phyloP scores from a whole-genome alignment of 108 stramenopile genomes.

The Skeletonema marinoi region DNA sequence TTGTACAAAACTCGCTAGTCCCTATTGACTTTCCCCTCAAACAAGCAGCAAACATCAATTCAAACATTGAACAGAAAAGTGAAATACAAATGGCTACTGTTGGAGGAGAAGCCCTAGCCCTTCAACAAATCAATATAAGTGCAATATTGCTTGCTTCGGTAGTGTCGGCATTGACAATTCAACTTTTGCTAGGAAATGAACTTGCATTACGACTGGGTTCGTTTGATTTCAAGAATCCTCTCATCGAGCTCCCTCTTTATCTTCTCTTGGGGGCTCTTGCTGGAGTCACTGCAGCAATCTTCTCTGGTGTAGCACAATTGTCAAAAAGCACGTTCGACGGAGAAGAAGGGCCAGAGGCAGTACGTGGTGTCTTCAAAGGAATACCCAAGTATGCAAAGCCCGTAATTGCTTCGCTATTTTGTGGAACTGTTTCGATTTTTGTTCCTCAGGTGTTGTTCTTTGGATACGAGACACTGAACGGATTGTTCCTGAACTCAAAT shows the following conservation, averaged over 20 bases:
- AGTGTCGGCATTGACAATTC: conserved; percentile 74
- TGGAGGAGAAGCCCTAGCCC: conserved; percentile 47
- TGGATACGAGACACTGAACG: conserved; percentile 92
- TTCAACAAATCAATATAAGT: conserved; percentile 64
- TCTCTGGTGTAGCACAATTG: conserved; percentile 64
- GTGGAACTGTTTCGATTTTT: conserved; percentile 73
- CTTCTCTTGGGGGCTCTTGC: conserved; percentile 76
- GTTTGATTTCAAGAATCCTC: conserved; percentile 72
- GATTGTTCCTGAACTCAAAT: conserved; percentile 67
- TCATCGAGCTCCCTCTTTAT: conserved; percentile 87
- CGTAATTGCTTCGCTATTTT: conserved; percentile 71
- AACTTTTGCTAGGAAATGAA: conserved; percentile 74
- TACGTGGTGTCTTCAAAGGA: conserved; percentile 43
- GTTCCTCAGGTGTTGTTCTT: conserved; percentile 92
- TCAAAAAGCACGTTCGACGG: conserved; percentile 64
- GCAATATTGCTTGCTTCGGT: conserved; percentile 79
- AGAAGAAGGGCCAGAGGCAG: conserved; percentile 52
- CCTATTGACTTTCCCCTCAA: conserved; percentile 33
- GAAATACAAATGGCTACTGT: conserved; percentile 21
- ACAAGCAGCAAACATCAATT: conserved; percentile 4
- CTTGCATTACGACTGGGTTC: conserved; percentile 62
- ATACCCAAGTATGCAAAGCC: conserved; percentile 67
- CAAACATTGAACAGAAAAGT: not conserved
- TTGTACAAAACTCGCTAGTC: conserved; percentile 65
- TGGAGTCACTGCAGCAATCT: conserved; percentile 71